These are phyloP conservation scores for Hymenoscyphus albidus DNA, from an alignment of 2,329 filamentous ascomycete genomes.

Conservation along the genomic window DNA sequence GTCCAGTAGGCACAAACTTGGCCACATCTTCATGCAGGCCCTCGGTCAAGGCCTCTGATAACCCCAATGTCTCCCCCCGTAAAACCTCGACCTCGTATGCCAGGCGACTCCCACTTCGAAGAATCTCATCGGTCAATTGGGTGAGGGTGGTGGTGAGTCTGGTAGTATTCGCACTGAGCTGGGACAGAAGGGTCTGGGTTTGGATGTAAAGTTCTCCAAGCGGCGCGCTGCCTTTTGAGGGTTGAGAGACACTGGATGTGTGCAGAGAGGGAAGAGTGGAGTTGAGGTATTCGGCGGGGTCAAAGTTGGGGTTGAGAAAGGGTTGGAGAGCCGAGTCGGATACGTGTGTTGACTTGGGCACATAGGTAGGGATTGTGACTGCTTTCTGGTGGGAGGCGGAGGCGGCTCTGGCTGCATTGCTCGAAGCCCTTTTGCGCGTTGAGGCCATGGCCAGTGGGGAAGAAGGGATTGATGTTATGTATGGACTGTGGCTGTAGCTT, in stretches of 20 bases:
- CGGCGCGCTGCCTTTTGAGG: slow-evolving; percentile 42
- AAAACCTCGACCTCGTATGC: slow-evolving; percentile 94
- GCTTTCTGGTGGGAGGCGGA: slow-evolving; percentile 14
- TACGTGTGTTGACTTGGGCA: slow-evolving; percentile 53
- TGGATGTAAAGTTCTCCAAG: slow-evolving; percentile 76
- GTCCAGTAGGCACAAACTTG: slow-evolving; percentile 60
- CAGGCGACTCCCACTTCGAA: slow-evolving; percentile 80
- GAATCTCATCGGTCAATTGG: slow-evolving; percentile 88
- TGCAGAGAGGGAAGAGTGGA: slow-evolving; percentile 66
- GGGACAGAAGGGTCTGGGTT: slow-evolving; percentile 78
- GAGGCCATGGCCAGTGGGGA: slow-evolving; percentile 25
- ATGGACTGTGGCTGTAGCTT: no score
- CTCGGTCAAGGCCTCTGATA: slow-evolving; percentile 74
- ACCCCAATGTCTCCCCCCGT: slow-evolving; percentile 78
- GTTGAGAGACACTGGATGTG: slow-evolving; percentile 26
- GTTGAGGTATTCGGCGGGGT: slow-evolving; percentile 83
- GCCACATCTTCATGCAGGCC: slow-evolving; percentile 67
- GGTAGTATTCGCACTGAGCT: slow-evolving; percentile 84
- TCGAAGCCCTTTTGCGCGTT: slow-evolving; percentile 32
- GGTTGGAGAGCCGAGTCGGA: slow-evolving; percentile 69
- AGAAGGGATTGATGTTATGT: neutral
- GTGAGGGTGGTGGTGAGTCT: slow-evolving; percentile 78
- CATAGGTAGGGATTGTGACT: slow-evolving; percentile 12
- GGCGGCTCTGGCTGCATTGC: slow-evolving; percentile 23
- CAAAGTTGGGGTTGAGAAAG: slow-evolving; percentile 74